Percentiles rank a stretch among this genome's conserved stretches.
Conservation (phyloP, 129 eudicot species). For the Tagetes erecta region DNA sequence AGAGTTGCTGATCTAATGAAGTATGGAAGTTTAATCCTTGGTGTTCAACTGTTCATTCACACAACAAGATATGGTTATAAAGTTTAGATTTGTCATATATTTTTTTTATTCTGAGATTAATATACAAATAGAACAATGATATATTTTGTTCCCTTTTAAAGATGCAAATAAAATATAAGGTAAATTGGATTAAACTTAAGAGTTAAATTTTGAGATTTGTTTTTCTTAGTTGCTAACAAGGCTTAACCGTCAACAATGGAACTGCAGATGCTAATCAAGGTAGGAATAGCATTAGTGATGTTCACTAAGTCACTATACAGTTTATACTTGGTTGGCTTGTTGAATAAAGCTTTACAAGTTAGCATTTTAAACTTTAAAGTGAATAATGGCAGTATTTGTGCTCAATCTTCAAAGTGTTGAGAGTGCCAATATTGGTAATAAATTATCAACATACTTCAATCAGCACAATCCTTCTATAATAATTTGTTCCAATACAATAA, state of each 20-base stretch:
- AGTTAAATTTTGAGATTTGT: background rate
- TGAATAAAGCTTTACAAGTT: background rate
- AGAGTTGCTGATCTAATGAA: conserved; percentile 22
- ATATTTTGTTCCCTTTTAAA: background rate
- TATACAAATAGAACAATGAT: background rate
- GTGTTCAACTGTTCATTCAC: background rate
- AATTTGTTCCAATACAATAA: background rate
- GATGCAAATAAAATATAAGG: background rate
- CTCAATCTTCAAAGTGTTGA: too few species aligned
- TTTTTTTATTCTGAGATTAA: background rate
- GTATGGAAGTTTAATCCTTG: background rate
- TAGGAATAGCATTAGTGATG: conserved; percentile 6
- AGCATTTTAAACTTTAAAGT: background rate
- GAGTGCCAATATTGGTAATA: background rate
- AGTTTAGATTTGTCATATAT: too few species aligned
- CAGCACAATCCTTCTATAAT: background rate
- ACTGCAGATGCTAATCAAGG: background rate
- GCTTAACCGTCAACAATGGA: background rate
- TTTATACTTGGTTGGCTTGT: too few species aligned
- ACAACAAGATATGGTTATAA: background rate
- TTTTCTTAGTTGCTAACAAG: background rate
- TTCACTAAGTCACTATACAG: background rate
- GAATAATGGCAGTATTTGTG: background rate
- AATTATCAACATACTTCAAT: background rate
- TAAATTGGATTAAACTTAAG: background rate